Base-by-base conservation (phyloP, 495 filamentous ascomycete genomes). In the Hyaloscypha finlandica region DNA sequence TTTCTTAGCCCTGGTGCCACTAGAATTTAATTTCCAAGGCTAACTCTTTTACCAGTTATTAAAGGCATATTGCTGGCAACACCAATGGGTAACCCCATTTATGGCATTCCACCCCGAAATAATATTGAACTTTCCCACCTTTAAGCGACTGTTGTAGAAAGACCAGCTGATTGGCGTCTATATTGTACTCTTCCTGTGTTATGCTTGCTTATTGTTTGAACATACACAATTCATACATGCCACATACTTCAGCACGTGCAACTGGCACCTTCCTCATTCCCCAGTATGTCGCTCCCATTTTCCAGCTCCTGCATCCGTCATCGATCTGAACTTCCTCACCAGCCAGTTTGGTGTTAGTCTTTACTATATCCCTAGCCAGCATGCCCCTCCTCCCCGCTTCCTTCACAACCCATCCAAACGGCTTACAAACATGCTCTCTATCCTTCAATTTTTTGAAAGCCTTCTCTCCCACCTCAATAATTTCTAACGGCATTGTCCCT, bases 221-320 rank as follows among this genome's bases (percentile, higher is more conserved):
- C 87, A 93, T 94, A 76, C 91, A 95, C 67, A 88, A 88, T 53
- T 91, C 92, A 75, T 96, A 96, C 78, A 96, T 88, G 30, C 92
- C 92, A n/a, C 90, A 90, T 2, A 95, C 91, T 70, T 94, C 91
- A 8, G 88, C 87, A 39, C 82, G 77, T 14, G 89, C 90, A 61
- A 95, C 88, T 14, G 92, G 92, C 31, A 93, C 83, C 82, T 96
- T 96, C 53, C 90, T 85, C 86, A 92, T 93, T n/a, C 92, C 92
- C 92, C 92, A 95, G 79, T 86, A 89, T 65, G 85, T 85, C n/a
- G 91, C 91, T 16, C 92, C 92, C 91, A 93, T 91, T 81, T 96
- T 96, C 92, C 92, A 96, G 48, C 80, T 80, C 9, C 75, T 69
- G 8, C 9, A 59, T 32, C 73, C 72, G 61, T 69, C 72, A 71